These are phyloP conservation scores for Rhypophila decipiens DNA, from an alignment of 495 filamentous ascomycete species.

Conservation along the genomic window DNA sequence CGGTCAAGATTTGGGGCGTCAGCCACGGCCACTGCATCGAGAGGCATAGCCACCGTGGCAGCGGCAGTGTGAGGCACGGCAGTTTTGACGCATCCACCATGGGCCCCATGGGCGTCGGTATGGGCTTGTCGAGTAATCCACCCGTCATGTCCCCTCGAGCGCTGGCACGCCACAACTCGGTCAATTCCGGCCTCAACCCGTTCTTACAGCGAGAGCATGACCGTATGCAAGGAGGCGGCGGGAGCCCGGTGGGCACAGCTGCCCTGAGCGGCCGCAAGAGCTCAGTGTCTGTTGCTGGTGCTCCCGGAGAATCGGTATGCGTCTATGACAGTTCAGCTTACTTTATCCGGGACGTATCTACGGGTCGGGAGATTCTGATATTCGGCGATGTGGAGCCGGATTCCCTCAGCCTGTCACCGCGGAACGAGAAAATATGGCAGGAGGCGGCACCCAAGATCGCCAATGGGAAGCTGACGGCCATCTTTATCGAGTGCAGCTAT, in stretches of 20 bases:
- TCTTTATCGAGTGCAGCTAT: conserved; percentile 95
- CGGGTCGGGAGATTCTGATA: conserved; percentile 72
- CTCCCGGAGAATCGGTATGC: conserved; percentile 39
- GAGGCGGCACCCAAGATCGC: conserved; percentile 79
- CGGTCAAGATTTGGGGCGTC: conserved; percentile 69
- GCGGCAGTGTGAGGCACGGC: conserved; percentile 32
- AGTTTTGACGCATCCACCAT: conserved; percentile 28
- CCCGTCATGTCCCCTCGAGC: conserved; percentile 13
- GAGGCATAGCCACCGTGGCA: conserved; percentile 56
- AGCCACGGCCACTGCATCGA: conserved; percentile 86
- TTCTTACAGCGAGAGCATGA: conserved; percentile 12
- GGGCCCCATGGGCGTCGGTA: conserved; percentile 5
- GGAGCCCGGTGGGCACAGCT: conserved; percentile 1
- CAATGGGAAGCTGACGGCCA: conserved; percentile 58
- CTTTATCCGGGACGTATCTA: conserved; percentile 71
- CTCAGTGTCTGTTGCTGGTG: conserved; percentile 15
- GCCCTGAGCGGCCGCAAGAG: conserved; percentile 3
- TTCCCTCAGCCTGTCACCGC: conserved; percentile 69
- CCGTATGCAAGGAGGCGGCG: conserved; percentile 10
- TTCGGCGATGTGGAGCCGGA: conserved; percentile 97
- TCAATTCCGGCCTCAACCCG: conserved; percentile 12
- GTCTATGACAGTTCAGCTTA: conserved; percentile 82
- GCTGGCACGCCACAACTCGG: conserved; percentile 14
- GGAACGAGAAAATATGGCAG: conserved; percentile 72
- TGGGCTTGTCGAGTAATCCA: conserved; percentile 2